Conservation (phyloP, 371 early-diverging fungal genomes). For the Mycotypha africana region DNA sequence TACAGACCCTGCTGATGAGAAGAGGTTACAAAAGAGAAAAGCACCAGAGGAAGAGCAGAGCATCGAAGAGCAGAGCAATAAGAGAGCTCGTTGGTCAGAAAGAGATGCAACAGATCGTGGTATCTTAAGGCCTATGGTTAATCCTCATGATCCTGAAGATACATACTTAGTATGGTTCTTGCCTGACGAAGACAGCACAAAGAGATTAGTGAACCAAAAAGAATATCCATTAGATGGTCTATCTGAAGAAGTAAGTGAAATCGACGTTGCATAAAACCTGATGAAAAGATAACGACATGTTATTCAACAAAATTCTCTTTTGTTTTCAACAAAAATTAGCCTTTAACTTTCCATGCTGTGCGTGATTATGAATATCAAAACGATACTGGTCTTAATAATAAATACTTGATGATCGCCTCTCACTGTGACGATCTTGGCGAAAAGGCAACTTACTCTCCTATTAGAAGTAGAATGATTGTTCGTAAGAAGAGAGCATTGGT, state of each 20-base stretch:
- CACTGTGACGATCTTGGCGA: conserved; percentile 21
- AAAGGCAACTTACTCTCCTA: conserved; percentile 21
- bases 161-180: conserved; percentile 45
- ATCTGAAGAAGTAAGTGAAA: conserved; percentile 16
- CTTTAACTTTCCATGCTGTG: conserved; percentile 29
- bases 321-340: too few species aligned
- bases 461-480: conserved; percentile 34
- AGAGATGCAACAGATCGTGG: conserved; percentile 50
- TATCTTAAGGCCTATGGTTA: conserved; percentile 52
- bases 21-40: conserved; percentile 21
- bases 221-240: conserved; percentile 13
- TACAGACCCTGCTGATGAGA: conserved; percentile 62
- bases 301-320: not conserved
- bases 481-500: conserved; percentile 41
- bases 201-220: conserved; percentile 29
- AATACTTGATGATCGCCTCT: conserved; percentile 24
- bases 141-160: conserved; percentile 47
- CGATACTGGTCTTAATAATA: conserved; percentile 20
- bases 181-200: conserved; percentile 32
- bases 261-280: too few species aligned
- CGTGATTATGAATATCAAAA: conserved; percentile 40
- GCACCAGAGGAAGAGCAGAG: not conserved
- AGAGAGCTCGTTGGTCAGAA: conserved; percentile 13
- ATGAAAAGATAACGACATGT: not conserved
- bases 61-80: not conserved